Conservation (phyloP, 257 asterid genomes). For the Capsicum chinense region DNA sequence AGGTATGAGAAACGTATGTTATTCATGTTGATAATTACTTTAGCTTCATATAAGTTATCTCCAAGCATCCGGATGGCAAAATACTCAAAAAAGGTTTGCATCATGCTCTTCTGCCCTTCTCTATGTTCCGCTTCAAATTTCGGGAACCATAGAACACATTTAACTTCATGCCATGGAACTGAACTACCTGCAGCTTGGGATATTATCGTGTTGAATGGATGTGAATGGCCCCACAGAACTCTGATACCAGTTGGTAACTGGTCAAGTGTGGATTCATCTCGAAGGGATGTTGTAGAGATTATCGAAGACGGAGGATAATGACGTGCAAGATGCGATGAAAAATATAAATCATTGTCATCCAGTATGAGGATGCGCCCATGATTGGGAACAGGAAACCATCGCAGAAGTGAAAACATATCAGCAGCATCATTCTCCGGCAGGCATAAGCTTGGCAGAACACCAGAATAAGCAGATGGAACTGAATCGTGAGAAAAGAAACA, state of each 20-base stretch:
- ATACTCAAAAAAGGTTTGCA: constrained; percentile 63
- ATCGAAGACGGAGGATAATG: constrained; percentile 57
- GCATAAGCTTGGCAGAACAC: constrained; percentile 47
- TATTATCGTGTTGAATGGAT: constrained; percentile 69
- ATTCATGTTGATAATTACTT: constrained; percentile 74
- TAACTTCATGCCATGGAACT: constrained; percentile 70
- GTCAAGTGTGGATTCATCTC: constrained; percentile 40
- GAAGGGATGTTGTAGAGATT: constrained; percentile 63
- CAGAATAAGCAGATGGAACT: constrained; percentile 40
- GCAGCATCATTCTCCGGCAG: constrained; percentile 53
- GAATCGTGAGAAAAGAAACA: constrained; percentile 84
- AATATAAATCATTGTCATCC: constrained; percentile 72
- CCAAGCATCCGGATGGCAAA: constrained; percentile 74
- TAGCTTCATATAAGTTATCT: constrained; percentile 58
- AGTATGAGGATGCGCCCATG: constrained; percentile 62
- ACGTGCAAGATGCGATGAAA: constrained; percentile 57
- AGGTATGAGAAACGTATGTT: constrained; percentile 74
- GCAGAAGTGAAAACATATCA: constrained; percentile 53
- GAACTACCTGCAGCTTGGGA: constrained; percentile 41
- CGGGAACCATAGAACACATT: constrained; percentile 87
- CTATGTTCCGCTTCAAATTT: constrained; percentile 50
- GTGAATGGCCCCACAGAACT: constrained; percentile 66
- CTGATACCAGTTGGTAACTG: constrained; percentile 53
- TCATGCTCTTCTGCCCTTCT: constrained; percentile 47
- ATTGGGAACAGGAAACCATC: constrained; percentile 58